A percentile compares a stretch with the other conserved stretches of the same genome.
phyloP scores from a whole-genome alignment of 176 grass and related monocot genomes.

The Dactylis glomerata region DNA sequence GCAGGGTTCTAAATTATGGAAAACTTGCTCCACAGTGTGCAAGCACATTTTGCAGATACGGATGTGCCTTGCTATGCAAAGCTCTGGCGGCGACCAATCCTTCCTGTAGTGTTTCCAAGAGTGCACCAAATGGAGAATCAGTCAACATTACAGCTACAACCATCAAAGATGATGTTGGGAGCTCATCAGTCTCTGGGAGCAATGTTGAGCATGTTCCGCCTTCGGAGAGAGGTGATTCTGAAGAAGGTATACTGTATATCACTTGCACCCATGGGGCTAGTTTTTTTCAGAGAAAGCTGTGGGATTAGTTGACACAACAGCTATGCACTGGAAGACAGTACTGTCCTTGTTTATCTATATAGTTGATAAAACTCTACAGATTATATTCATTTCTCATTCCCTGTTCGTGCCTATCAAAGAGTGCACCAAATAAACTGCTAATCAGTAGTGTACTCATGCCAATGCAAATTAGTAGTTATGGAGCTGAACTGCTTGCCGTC shows the following conservation, averaged over 20 bases:
- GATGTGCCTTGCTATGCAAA: constrained; percentile 68
- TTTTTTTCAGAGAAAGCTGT: constrained; percentile 2
- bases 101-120: constrained; percentile 60
- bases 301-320: background rate
- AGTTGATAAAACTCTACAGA: background rate
- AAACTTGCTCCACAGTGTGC: constrained; percentile 76
- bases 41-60: constrained; percentile 77
- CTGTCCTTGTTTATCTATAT: background rate
- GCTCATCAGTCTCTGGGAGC: constrained; percentile 46
- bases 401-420: background rate
- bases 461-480: background rate
- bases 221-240: constrained; percentile 27
- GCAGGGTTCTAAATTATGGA: constrained; percentile 51
- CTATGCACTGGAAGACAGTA: background rate
- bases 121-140: constrained; percentile 36
- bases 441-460: background rate
- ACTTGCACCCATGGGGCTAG: background rate
- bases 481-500: background rate
- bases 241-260: constrained; percentile 37
- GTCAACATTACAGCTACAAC: constrained; percentile 35
- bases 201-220: constrained; percentile 35
- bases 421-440: background rate
- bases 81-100: constrained; percentile 70
- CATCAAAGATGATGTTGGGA: constrained; percentile 37
- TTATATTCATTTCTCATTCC: background rate